Conservation (phyloP, 1,139 yeast genomes). For the Sugiyamaella novakii region DNA sequence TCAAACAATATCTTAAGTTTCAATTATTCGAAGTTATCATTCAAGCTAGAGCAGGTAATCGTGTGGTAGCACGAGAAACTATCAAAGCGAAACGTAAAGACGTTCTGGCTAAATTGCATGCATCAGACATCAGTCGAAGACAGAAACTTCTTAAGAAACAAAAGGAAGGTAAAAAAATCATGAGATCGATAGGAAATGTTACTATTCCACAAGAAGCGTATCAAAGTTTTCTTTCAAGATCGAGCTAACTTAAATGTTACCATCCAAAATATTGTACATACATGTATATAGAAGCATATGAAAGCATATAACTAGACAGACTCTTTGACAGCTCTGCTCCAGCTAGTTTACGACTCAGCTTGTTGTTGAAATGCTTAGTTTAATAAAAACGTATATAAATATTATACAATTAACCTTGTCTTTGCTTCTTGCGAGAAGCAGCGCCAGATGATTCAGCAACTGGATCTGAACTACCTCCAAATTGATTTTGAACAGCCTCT, state of each 20-base stretch:
- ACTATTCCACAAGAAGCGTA: constrained; percentile 80
- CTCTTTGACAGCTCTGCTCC: too few relatives aligned
- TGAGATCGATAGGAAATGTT: constrained; percentile 80
- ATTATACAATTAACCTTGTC: constrained; percentile 12
- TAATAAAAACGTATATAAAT: background rate
- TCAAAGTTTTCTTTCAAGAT: constrained; percentile 43
- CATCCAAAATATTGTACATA: too few relatives aligned
- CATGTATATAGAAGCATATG: too few relatives aligned
- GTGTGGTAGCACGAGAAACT: constrained; percentile 87
- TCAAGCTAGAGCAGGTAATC: constrained; percentile 85
- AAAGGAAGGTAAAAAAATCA: constrained; percentile 87
- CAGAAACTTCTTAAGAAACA: constrained; percentile 86
- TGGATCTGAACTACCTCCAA: constrained; percentile 12
- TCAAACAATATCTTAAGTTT: constrained; percentile 73
- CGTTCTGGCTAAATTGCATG: constrained; percentile 87
- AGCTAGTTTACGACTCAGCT: too few relatives aligned
- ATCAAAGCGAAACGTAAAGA: constrained; percentile 92
- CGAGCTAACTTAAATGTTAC: constrained; percentile 9
- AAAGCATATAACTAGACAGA: too few relatives aligned
- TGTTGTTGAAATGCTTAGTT: too few relatives aligned
- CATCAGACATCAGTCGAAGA: constrained; percentile 88
- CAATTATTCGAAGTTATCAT: constrained; percentile 92
- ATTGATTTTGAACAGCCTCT: constrained; percentile 60
- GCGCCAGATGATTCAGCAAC: constrained; percentile 8
- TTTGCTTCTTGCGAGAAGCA: constrained; percentile 13